Evolutionary conservation across 129 eudicot genomes (phyloP).

Genomic region (Flaveria bidentis): DNA sequence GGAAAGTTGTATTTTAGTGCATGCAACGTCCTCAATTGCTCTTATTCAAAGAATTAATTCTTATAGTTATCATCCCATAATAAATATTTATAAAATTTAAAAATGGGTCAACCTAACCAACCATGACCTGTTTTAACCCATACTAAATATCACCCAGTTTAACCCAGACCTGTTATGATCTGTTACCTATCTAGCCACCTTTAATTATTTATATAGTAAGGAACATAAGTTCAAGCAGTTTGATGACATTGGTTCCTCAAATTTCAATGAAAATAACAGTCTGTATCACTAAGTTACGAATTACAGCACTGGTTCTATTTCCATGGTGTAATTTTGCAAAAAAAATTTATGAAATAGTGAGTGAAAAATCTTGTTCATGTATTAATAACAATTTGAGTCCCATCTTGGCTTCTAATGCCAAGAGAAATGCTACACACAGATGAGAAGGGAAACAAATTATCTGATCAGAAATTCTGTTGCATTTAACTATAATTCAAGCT

Average conservation of each 20-base stretch:
- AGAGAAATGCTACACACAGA: not conserved
- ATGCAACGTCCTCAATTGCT: not conserved
- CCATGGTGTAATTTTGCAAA: no score
- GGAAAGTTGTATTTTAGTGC: not conserved
- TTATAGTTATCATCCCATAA: not conserved
- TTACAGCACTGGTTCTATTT: not conserved
- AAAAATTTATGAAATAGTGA: not conserved
- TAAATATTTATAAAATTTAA: not conserved
- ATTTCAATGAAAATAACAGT: not conserved
- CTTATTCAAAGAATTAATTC: not conserved
- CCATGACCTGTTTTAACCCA: not conserved
- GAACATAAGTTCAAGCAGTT: not conserved
- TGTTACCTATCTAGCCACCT: not conserved
- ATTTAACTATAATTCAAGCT: not conserved
- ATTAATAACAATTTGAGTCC: not conserved
- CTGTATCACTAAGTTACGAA: not conserved
- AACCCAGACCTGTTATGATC: not conserved
- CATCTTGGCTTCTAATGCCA: not conserved
- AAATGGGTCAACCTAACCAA: not conserved
- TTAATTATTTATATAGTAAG: not conserved
- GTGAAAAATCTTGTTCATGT: not conserved
- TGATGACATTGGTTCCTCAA: conserved; percentile 10
- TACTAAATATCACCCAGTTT: not conserved
- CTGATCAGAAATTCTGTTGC: not conserved
- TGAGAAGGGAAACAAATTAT: not conserved